These are phyloP conservation scores for Rhododendron molle DNA, from an alignment of 148 eudicot genomes.

Conservation along the genomic window DNA sequence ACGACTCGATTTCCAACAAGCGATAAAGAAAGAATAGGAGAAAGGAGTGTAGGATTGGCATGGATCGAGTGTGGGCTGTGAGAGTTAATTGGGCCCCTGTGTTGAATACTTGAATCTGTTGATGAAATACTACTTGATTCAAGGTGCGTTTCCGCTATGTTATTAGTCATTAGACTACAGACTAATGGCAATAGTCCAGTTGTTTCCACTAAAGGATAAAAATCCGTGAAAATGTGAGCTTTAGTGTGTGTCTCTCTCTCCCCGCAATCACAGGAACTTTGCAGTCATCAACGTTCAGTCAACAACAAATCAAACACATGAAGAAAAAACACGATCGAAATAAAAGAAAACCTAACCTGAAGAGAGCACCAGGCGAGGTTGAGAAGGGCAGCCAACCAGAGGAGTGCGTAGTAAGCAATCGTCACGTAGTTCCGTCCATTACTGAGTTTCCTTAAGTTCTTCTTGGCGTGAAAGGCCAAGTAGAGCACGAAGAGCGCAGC, in stretches of 20 bases:
- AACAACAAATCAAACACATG: neutral
- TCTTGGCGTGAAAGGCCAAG: conserved; percentile 29
- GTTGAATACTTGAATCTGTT: neutral
- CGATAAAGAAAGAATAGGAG: no score
- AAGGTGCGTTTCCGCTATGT: neutral
- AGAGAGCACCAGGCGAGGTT: conserved; percentile 38
- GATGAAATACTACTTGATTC: neutral
- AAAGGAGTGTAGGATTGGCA: neutral
- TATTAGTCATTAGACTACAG: no score
- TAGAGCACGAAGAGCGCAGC: conserved; percentile 26
- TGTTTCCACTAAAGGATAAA: no score
- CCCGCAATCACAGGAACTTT: neutral
- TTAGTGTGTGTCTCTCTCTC: no score
- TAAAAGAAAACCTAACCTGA: conserved; percentile 20
- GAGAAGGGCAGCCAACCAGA: conserved; percentile 33
- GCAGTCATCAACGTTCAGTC: neutral
- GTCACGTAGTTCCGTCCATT: conserved; percentile 26
- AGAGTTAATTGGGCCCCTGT: neutral
- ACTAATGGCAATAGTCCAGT: no score
- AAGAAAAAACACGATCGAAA: neutral
- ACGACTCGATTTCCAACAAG: no score
- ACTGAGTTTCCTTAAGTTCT: conserved; percentile 31
- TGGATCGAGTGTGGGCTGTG: neutral
- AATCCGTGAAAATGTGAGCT: no score
- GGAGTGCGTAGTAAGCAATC: conserved; percentile 36